Percentiles rank a stretch among this genome's conserved stretches.
Conservation (phyloP, 495 filamentous ascomycete genomes). For the Tetracladium setigerum region DNA sequence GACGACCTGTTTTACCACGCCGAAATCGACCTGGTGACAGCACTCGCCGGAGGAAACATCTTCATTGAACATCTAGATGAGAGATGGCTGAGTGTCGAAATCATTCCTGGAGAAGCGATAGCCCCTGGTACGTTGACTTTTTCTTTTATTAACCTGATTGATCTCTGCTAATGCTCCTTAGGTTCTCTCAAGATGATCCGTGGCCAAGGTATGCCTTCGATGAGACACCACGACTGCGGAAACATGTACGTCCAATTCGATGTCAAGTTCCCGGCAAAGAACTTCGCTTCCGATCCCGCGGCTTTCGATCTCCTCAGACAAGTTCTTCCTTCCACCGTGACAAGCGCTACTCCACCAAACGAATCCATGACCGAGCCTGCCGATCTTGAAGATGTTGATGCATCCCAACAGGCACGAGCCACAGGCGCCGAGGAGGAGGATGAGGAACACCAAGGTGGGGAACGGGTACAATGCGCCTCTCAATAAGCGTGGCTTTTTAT, state of each 20-base stretch:
- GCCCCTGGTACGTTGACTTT: constrained; percentile 63
- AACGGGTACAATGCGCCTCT: constrained; percentile 95
- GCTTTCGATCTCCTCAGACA: constrained; percentile 63
- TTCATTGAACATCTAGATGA: constrained; percentile 96
- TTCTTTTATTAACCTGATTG: neutral
- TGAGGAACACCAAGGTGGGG: constrained; percentile 75
- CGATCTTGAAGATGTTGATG: constrained; percentile 83
- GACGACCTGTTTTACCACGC: constrained; percentile 95
- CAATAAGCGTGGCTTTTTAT: constrained; percentile 54
- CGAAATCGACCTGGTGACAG: constrained; percentile 93
- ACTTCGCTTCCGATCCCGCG: constrained; percentile 46
- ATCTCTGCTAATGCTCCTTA: constrained; percentile 26
- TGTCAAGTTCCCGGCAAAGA: constrained; percentile 84
- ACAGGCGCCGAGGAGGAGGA: constrained; percentile 64
- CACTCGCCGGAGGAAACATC: constrained; percentile 81
- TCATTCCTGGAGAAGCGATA: constrained; percentile 90
- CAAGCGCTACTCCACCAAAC: constrained; percentile 52
- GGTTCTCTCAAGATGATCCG: constrained; percentile 89
- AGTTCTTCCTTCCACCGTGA: constrained; percentile 66
- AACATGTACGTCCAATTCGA: constrained; percentile 98
- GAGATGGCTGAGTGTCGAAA: constrained; percentile 86
- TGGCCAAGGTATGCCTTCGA: constrained; percentile 97
- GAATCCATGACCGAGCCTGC: constrained; percentile 80
- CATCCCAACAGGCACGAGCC: constrained; percentile 61
- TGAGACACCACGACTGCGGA: constrained; percentile 89